Evolutionary conservation across 108 stramenopile genomes (phyloP).

Genomic region (Discostella stelligeroides): DNA sequence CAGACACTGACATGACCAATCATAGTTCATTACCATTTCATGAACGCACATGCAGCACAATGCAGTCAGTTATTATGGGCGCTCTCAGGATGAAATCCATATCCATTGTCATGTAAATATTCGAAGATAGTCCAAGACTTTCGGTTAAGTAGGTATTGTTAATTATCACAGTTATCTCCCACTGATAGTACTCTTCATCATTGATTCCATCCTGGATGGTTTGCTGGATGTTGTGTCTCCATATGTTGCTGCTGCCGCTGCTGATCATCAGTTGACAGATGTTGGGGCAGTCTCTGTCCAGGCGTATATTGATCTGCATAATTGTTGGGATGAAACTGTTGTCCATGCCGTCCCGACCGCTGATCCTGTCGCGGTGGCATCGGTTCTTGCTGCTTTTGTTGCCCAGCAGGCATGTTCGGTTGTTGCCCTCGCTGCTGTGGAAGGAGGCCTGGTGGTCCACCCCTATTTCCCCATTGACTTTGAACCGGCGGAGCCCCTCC

Average conservation of each 20-base stretch:
- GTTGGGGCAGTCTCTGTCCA: slow-evolving; percentile 11
- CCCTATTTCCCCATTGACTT: slow-evolving; percentile 44
- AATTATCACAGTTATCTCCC: background rate
- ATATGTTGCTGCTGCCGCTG: slow-evolving; percentile 25
- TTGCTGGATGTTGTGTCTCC: slow-evolving; percentile 29
- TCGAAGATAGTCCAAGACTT: too few species aligned
- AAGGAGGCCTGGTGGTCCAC: slow-evolving; percentile 10
- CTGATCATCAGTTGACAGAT: too few species aligned
- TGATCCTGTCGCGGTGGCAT: slow-evolving; percentile 11
- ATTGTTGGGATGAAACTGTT: slow-evolving; percentile 29
- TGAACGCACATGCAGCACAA: too few species aligned
- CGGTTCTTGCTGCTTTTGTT: slow-evolving; percentile 8
- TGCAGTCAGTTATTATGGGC: too few species aligned
- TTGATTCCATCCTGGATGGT: slow-evolving; percentile 52
- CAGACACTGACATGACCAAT: too few species aligned
- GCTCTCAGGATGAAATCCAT: background rate
- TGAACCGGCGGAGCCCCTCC: slow-evolving; percentile 39
- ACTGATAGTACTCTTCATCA: slow-evolving; percentile 5
- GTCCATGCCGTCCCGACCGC: slow-evolving; percentile 18
- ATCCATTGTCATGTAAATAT: too few species aligned
- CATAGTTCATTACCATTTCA: too few species aligned
- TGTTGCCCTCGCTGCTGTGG: slow-evolving; percentile 16
- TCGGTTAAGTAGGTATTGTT: too few species aligned
- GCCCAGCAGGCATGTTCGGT: slow-evolving; percentile 3
- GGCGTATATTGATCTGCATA: slow-evolving; percentile 19